phyloP scores from a whole-genome alignment of 345 rosid species.

The Gossypium sturtianum region DNA sequence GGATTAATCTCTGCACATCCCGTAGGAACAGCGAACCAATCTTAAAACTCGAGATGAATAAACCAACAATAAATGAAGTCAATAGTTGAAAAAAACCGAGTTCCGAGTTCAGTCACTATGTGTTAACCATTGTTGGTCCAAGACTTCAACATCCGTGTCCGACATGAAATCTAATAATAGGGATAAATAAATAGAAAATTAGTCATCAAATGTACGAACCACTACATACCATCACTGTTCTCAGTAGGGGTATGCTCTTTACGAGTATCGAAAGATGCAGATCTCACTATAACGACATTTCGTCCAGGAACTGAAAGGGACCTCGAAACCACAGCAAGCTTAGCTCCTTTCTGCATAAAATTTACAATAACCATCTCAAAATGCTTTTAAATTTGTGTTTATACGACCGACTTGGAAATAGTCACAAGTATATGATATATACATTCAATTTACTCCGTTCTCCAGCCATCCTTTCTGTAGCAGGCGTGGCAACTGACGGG shows the following conservation, averaged over 20 bases:
- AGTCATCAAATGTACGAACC: slow-evolving; percentile 13
- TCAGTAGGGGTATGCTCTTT: slow-evolving; percentile 30
- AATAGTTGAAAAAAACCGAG: background rate
- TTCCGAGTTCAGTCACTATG: background rate
- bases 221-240: slow-evolving; percentile 30
- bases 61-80: slow-evolving; percentile 5
- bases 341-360: slow-evolving; percentile 51
- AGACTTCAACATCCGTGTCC: background rate
- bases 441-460: slow-evolving; percentile 50
- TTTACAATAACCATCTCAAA: slow-evolving; percentile 12
- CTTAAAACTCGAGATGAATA: background rate
- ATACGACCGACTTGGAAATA: background rate
- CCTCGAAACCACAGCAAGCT: slow-evolving; percentile 52
- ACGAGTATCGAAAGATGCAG: slow-evolving; percentile 56
- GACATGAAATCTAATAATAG: background rate
- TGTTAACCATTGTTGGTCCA: background rate
- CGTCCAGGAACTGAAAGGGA: slow-evolving; percentile 70
- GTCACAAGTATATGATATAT: background rate
- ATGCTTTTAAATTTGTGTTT: background rate
- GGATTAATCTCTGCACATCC: slow-evolving; percentile 49
- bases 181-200: background rate
- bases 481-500: slow-evolving; percentile 51
- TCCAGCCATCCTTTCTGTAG: slow-evolving; percentile 50
- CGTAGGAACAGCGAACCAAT: background rate
- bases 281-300: slow-evolving; percentile 77